Conservation (phyloP, 2,329 filamentous ascomycete genomes). For the Dryadomyces quercivorus region DNA sequence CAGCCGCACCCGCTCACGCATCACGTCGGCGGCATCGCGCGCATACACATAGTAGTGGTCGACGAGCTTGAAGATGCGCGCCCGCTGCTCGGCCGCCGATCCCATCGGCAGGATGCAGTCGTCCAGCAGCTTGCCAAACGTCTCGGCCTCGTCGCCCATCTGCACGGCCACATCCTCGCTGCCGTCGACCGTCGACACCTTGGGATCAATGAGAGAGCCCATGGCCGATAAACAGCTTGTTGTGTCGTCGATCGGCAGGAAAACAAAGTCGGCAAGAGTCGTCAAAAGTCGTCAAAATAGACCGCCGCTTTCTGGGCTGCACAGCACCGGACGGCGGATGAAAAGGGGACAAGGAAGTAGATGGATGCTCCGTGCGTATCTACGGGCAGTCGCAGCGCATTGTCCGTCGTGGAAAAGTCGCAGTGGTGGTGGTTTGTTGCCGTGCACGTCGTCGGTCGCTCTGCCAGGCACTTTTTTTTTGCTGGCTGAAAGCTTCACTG, state of each 20-base stretch:
- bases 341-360: not conserved
- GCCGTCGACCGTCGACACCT: constrained; percentile 23
- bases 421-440: not conserved
- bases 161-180: constrained; percentile 1
- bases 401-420: not conserved
- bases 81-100: constrained; percentile 41
- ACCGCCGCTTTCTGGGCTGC: not conserved
- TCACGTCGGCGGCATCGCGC: constrained; percentile 27
- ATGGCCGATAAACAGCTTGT: not conserved
- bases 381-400: too few relatives aligned
- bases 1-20: constrained; percentile 27
- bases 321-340: not conserved
- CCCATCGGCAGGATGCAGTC: constrained; percentile 46
- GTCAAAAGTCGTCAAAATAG: not conserved
- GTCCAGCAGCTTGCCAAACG: constrained; percentile 75
- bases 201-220: not conserved
- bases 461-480: not conserved
- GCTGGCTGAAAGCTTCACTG: not conserved
- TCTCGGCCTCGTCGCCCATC: constrained; percentile 65
- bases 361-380: too few relatives aligned
- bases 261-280: not conserved
- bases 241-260: not conserved
- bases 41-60: constrained; percentile 51
- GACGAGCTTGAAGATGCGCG: constrained; percentile 56
- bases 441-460: not conserved